Evolutionary conservation across 208 protist genomes (phyloP).

Genomic region (Leishmania amazonensis): DNA sequence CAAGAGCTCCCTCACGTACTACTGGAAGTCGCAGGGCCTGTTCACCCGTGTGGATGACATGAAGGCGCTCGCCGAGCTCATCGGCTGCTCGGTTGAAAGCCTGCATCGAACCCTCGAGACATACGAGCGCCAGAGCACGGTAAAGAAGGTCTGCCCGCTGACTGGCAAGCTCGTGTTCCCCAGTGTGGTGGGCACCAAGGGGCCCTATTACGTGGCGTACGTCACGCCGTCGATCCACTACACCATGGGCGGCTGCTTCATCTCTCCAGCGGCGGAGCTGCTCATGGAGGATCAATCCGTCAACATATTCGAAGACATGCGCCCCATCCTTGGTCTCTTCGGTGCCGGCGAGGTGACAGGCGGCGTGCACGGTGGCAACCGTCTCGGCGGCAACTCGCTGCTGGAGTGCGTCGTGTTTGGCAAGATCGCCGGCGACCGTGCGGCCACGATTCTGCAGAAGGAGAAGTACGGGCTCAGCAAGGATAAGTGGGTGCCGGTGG

Average conservation of each 20-base stretch:
- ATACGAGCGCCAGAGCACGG: constrained; percentile 67
- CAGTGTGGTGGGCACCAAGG: constrained; percentile 57
- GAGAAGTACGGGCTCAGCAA: constrained; percentile 47
- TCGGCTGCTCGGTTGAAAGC: constrained; percentile 51
- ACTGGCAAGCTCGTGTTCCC: constrained; percentile 89
- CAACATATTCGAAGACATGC: constrained; percentile 61
- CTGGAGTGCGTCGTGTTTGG: constrained; percentile 84
- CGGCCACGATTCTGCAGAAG: constrained; percentile 67
- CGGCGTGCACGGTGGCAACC: constrained; percentile 96
- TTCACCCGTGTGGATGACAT: constrained; percentile 53
- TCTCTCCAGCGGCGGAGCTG: constrained; percentile 85
- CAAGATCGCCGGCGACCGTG: constrained; percentile 74
- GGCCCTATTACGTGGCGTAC: constrained; percentile 80
- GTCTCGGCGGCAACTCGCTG: constrained; percentile 97
- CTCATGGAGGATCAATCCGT: constrained; percentile 54
- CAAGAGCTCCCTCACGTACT: constrained; percentile 78
- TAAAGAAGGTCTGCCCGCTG: constrained; percentile 36
- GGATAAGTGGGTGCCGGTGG: constrained; percentile 44
- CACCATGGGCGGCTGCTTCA: constrained; percentile 95
- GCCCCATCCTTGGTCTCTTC: constrained; percentile 92
- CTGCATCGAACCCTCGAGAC: constrained; percentile 63
- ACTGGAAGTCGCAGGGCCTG: constrained; percentile 73
- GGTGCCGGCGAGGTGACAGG: constrained; percentile 97
- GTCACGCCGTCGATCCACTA: constrained; percentile 97
- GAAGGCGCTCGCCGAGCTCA: constrained; percentile 64